Evolutionary conservation across 1,139 yeast genomes (phyloP), one percentile per base, ranked within the genome.

Genomic region (Williopsis jadinii): DNA sequence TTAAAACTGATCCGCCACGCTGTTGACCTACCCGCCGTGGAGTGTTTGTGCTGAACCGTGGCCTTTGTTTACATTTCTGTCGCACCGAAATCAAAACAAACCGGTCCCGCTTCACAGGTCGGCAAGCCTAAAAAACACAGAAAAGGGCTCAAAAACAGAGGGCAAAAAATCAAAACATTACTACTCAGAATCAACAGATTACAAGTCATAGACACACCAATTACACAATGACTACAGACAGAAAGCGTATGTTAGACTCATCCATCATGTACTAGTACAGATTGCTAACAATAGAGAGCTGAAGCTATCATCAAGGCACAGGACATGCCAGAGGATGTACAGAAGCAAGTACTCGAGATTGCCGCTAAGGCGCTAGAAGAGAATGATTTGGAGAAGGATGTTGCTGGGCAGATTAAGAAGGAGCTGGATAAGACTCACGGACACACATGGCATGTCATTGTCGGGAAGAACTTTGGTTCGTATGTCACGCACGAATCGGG

Each of bases 391-490:
- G 84, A 80, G 47, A 74, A 83, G 55, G 97, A 90, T 49, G 72
- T 87, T 37, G 97, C 98, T 12, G 80, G 87, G 0, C 73, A 68
- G 48, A 68, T 90, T 50, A 92, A 92, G 67, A 85, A 84, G 58
- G 87, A 82, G 52, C 60, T 80, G 52, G 90, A 83, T 58, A 64
- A 68, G 34, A 60, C 64, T 44, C 83, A 73, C 53, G 96, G 96
- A 1, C 77, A 84, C 36, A 80, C 95, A 24, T 92, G 98, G 98
- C 97, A 92, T 61, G 94, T 88, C 28, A 78, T 92, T 45, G 97
- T 88, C 40, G 99, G 98, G 28, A 80, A 81, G 61, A 84, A 84
- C 56, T 92, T 92, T 64, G 97, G 97, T 5, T 80, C 94, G 41
- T 88, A 84, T 59, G 96, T 94, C 26, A 86, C 97, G 14, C 98